phyloP scores from a whole-genome alignment of 371 early-diverging fungal genomes.

The Astathelohania contejeani region DNA sequence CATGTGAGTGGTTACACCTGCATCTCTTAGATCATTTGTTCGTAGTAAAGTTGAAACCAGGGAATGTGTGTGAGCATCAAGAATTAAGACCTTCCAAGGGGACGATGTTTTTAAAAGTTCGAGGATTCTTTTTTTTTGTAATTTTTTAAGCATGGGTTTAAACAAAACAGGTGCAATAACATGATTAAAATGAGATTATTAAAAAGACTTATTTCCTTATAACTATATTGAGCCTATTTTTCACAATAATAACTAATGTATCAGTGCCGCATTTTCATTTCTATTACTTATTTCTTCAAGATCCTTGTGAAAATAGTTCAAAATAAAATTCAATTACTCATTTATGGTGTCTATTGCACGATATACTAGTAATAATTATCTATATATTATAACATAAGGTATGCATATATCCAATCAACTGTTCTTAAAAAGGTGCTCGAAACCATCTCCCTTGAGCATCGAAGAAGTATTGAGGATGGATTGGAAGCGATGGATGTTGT shows the following conservation, averaged over 20 bases:
- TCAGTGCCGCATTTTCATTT: no score
- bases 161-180: not conserved
- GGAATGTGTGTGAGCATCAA: conserved; percentile 76
- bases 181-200: not conserved
- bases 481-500: no score
- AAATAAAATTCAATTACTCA: not conserved
- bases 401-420: no score
- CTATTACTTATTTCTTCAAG: no score
- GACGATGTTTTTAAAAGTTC: conserved; percentile 22
- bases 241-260: no score
- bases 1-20: conserved; percentile 90
- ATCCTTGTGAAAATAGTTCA: no score
- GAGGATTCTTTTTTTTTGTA: conserved; percentile 33
- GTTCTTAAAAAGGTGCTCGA: no score
- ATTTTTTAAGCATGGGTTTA: conserved; percentile 40
- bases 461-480: no score
- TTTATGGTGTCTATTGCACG: not conserved
- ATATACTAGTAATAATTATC: no score
- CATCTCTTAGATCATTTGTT: conserved; percentile 82
- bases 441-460: no score
- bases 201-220: not conserved
- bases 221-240: not conserved
- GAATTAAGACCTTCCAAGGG: conserved; percentile 82
- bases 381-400: no score
- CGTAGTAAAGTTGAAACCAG: conserved; percentile 84